These are phyloP conservation scores for Leccinum boreale DNA, from an alignment of 768 basidiomycete genomes.

Conservation along the genomic window DNA sequence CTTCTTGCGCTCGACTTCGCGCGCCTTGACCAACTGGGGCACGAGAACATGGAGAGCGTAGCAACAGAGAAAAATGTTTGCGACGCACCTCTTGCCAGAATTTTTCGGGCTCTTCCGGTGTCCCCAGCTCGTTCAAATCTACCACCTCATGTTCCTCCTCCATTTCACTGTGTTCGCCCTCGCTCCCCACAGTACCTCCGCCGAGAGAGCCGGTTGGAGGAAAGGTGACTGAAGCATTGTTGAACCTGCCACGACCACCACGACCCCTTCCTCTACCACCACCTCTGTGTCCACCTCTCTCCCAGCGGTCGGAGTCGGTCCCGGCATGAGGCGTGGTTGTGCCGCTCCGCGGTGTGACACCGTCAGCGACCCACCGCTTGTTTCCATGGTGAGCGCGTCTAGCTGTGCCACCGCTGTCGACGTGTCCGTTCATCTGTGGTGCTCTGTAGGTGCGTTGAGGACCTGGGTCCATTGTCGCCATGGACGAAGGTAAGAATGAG, in stretches of 20 bases:
- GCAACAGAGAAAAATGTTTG: constrained; percentile 6
- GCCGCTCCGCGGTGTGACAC: constrained; percentile 32
- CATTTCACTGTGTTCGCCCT: constrained; percentile 35
- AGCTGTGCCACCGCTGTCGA: constrained; percentile 16
- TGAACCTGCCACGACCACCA: constrained; percentile 36
- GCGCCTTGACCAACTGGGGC: constrained; percentile 63
- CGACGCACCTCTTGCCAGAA: constrained; percentile 69
- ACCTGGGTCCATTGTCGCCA: constrained; percentile 27
- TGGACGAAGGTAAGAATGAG: constrained; percentile 1
- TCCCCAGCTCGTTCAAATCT: constrained; percentile 53
- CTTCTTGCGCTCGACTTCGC: constrained; percentile 65
- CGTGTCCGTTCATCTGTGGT: constrained; percentile 18
- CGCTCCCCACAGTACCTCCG: constrained; percentile 31
- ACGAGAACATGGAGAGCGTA: constrained; percentile 21
- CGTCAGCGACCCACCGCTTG: constrained; percentile 58
- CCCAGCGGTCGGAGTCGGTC: constrained; percentile 55
- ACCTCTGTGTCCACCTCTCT: constrained; percentile 57
- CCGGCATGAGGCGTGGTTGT: constrained; percentile 35
- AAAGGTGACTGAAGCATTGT: constrained; percentile 40
- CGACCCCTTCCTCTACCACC: constrained; percentile 45
- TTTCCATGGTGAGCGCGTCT: constrained; percentile 44
- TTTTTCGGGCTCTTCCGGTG: constrained; percentile 59
- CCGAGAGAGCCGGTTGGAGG: constrained; percentile 25
- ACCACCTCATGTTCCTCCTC: constrained; percentile 29
- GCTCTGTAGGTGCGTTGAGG: constrained; percentile 20